Base-by-base conservation (phyloP, 148 eudicot genomes). In the Amaranthus cruentus region DNA sequence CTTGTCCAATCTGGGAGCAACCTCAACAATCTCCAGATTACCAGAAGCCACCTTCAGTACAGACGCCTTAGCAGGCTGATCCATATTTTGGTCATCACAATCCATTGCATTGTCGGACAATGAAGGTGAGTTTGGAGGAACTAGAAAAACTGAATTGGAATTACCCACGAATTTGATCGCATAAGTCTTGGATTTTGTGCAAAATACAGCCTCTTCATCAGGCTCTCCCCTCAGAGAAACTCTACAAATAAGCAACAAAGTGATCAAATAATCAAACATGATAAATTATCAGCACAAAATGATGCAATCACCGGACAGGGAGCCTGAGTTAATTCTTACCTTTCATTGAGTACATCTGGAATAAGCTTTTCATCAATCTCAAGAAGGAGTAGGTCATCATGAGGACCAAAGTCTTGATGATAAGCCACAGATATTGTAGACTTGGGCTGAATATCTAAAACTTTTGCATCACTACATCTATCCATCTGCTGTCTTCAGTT, bases 341-440 rank as follows among this genome's bases (percentile, higher is more conserved):
- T 90, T 73, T 87, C 81, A 56, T 79, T 62, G 58, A 91, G 86
- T 43, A 95, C 80, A 77, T 91, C 96, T n/a, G 93, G 85, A 68
- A 95, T 87, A 80, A 91, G 86, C 84, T 91, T 95, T 57, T 95
- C 97, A 79, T 95, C 97, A 18, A 95, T 69, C 84, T 95, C 98
- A 38, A 95, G 87, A 65, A 95, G 96, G 66, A 90, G 75, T 15
- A 95, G 69, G 77, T 95, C 96, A 47, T 90, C 85, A 77, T 90
- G 97, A 70, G 91, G 84, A 73, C 96, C 98, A 74, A 89, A 95
- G 15, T 78, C 83, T 71, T 81, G 80, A 81, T 95, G 90, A 85
- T 91, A 95, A 58, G 89, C 82, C 60, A 95, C 78, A 59, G 91
- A 78, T 46, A 95, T 75, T 51, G 92, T 81, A 11, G 93, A 82